Base-by-base conservation (phyloP, 345 rosid genomes). In the Eutrema japonicum region DNA sequence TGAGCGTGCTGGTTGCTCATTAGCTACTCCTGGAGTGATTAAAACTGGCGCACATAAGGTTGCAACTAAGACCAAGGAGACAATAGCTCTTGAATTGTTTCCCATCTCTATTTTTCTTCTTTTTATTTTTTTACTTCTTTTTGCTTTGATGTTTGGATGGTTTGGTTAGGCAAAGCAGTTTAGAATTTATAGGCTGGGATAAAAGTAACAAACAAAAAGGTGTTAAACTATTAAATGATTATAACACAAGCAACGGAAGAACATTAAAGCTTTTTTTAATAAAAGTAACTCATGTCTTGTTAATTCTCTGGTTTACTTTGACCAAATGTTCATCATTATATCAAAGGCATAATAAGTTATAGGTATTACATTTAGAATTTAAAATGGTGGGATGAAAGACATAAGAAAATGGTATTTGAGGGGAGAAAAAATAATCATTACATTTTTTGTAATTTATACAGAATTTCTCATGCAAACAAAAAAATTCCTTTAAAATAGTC, bases 61-160 rank as follows among this genome's bases (percentile, higher is more conserved):
- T 40, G 55, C 36, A 8, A 73, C 18, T 32, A 73, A n/a, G 48
- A 66, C 33, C 13, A 26, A 33, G 4, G 66, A 37, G 10, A 48
- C 10, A 47, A 45, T 32, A 55, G 60, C 33, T 71, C 68, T 61
- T 60, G 62, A 35, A 11, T 9, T 40, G 52, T 60, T 60, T 40
- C 13, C 75, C 68, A 60, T 60, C 33, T 60, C 41, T 58, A n/a
- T 42, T 14, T 22, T 12, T 11, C 5, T 22, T 22, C 10, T 33
- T 3, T 7, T 10, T 6, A 26, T 60, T 2, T 59, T 38, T 2
- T 14, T 52, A 51, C 16, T 32, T 55, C 26, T 22, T 22, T 22
- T 56, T 30, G 16, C 26, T 70, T 70, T 57, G 64, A 67, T 54
- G 38, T 40, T 35, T 70, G n/a, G 38, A 70, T 70, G 74, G 48